Percentiles rank a stretch among this genome's conserved stretches.
These are phyloP conservation scores for Rugosomyces carneus DNA, from an alignment of 1,284 basidiomycete genomes.

Conservation along the genomic window DNA sequence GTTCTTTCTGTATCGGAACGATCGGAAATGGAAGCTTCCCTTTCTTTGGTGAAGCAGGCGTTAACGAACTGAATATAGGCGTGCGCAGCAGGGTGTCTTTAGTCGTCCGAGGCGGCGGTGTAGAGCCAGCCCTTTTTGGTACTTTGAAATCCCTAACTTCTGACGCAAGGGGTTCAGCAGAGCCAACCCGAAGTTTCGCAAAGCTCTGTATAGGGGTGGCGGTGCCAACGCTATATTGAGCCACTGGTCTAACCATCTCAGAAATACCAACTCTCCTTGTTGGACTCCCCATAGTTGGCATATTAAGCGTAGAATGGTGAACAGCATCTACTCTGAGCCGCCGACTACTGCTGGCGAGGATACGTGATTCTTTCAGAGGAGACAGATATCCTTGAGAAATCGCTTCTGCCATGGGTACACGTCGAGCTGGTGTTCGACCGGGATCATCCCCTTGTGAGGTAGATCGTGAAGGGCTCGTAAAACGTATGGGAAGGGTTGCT, in stretches of 20 bases:
- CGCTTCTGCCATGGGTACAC: constrained; percentile 49
- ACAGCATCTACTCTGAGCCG: constrained; percentile 2
- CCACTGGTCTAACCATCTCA: constrained; percentile 24
- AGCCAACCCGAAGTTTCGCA: constrained; percentile 27
- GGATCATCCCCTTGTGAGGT: constrained; percentile 30
- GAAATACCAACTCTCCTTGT: constrained; percentile 47
- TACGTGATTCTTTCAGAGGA: constrained; percentile 34
- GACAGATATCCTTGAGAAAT: constrained; percentile 44
- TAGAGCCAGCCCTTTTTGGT: constrained; percentile 25
- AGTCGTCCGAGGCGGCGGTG: constrained; percentile 16
- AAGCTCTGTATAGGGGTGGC: constrained; percentile 22
- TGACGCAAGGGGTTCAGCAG: constrained; percentile 29
- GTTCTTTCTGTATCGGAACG: constrained; percentile 16
- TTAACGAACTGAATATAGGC: constrained; percentile 8
- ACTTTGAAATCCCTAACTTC: constrained; percentile 16
- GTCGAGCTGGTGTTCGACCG: constrained; percentile 51
- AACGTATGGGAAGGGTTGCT: constrained; percentile 21
- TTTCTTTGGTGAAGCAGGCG: constrained; percentile 11
- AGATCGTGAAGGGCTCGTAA: constrained; percentile 25
- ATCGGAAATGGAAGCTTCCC: constrained; percentile 42
- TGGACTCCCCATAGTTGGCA: constrained; percentile 41
- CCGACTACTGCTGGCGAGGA: constrained; percentile 7
- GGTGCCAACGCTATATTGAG: constrained; percentile 21
- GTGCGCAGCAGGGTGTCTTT: constrained; percentile 9
- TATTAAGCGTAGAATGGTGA: constrained; percentile 23